Evolutionary conservation across 257 asterid species (phyloP).

Genomic region (Scutellaria baicalensis): DNA sequence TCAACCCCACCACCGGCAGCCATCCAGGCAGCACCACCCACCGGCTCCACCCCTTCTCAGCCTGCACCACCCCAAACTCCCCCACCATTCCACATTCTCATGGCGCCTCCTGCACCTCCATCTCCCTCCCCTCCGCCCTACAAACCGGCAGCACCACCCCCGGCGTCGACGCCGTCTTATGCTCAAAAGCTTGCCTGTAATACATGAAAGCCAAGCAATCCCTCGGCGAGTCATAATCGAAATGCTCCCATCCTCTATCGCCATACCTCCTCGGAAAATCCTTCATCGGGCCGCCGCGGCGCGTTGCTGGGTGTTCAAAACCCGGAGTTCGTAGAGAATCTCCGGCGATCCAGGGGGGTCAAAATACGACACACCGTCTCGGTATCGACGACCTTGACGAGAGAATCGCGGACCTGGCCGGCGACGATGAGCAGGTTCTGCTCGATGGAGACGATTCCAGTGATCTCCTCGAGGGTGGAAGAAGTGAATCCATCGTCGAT

Average conservation of each 20-base stretch:
- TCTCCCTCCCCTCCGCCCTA: slow-evolving; percentile 51
- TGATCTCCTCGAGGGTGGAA: slow-evolving; percentile 61
- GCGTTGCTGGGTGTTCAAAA: slow-evolving; percentile 53
- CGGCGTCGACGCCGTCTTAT: slow-evolving; percentile 29
- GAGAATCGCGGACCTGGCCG: slow-evolving; percentile 67
- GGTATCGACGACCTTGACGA: slow-evolving; percentile 34
- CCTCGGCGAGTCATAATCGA: slow-evolving; percentile 60
- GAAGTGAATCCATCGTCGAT: slow-evolving; percentile 63
- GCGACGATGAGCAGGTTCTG: slow-evolving; percentile 76
- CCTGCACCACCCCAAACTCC: slow-evolving; percentile 59
- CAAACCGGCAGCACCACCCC: slow-evolving; percentile 81
- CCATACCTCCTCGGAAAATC: slow-evolving; percentile 64
- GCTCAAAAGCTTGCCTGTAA: slow-evolving; percentile 66
- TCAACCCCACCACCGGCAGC: slow-evolving; percentile 53
- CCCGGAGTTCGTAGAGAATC: slow-evolving; percentile 65
- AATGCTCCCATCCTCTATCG: slow-evolving; percentile 63
- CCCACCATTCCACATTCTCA: slow-evolving; percentile 66
- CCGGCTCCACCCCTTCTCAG: slow-evolving; percentile 80
- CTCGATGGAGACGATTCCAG: slow-evolving; percentile 71
- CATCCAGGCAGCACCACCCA: slow-evolving; percentile 97
- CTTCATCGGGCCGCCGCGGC: slow-evolving; percentile 75
- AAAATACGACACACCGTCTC: slow-evolving; percentile 49
- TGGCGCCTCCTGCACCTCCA: slow-evolving; percentile 74
- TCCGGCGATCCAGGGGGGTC: too few species aligned
- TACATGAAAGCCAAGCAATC: slow-evolving; percentile 82